Conservation (phyloP, 305 asterid genomes). For the Rubia tinctorum region DNA sequence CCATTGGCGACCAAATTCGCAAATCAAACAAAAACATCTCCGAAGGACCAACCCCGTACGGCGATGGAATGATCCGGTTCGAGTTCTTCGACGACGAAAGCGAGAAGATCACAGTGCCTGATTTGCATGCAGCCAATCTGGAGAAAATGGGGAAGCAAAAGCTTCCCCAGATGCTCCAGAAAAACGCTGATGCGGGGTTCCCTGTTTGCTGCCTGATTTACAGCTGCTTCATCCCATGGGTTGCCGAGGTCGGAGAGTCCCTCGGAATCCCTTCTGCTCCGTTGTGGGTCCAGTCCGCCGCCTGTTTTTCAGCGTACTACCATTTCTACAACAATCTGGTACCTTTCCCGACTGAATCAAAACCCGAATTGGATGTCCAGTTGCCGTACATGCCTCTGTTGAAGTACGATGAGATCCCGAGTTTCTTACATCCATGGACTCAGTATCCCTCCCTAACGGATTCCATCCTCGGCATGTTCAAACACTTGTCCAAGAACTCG, state of each 20-base stretch:
- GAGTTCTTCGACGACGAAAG: conserved; percentile 66
- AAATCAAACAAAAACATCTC: conserved; percentile 33
- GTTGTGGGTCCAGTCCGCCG: conserved; percentile 80
- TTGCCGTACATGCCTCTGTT: conserved; percentile 58
- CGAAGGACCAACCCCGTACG: conserved; percentile 41
- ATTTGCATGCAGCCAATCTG: conserved; percentile 37
- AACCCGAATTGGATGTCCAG: conserved; percentile 43
- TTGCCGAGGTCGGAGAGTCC: conserved; percentile 53
- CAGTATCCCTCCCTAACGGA: conserved; percentile 26
- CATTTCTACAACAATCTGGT: conserved; percentile 34
- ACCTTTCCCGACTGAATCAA: conserved; percentile 46
- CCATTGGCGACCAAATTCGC: conserved; percentile 45
- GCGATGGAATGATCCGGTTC: conserved; percentile 55
- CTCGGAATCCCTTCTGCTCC: conserved; percentile 55
- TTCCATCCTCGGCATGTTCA: conserved; percentile 51
- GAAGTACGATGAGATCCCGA: conserved; percentile 64
- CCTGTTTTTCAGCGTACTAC: conserved; percentile 58
- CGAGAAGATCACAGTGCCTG: conserved; percentile 2
- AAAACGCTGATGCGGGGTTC: conserved; percentile 39
- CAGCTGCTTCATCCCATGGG: conserved; percentile 84
- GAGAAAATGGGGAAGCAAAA: conserved; percentile 42
- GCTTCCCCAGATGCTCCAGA: conserved; percentile 38
- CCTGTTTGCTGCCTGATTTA: conserved; percentile 65
- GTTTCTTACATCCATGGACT: conserved; percentile 48
- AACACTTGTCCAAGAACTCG: conserved; percentile 40